phyloP scores from a whole-genome alignment of 257 asterid species.

The Jasminum sambac region DNA sequence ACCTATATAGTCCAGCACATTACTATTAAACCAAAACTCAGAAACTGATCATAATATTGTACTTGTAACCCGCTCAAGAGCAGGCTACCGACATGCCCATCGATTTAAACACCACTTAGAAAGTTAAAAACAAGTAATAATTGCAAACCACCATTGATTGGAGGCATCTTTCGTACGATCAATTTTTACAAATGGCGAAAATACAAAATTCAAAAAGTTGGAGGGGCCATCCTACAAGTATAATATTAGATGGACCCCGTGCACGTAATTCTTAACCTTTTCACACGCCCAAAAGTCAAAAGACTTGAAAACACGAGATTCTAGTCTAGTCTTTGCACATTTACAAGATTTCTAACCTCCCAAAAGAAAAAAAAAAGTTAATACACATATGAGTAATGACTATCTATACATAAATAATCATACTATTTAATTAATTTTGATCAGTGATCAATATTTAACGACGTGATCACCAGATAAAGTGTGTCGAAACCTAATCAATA shows the following conservation, averaged over 20 bases:
- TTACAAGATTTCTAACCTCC: neutral
- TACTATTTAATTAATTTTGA: too few relatives aligned
- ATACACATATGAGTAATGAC: too few relatives aligned
- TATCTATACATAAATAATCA: too few relatives aligned
- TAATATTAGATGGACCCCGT: neutral
- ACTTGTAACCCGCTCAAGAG: too few relatives aligned
- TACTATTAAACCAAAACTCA: too few relatives aligned
- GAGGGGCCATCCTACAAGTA: neutral
- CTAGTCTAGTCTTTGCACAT: neutral
- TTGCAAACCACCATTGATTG: neutral
- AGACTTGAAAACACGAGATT: neutral
- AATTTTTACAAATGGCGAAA: neutral
- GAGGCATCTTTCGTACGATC: neutral
- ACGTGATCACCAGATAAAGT: too few relatives aligned
- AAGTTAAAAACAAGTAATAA: neutral
- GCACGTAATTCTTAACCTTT: neutral
- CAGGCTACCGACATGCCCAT: too few relatives aligned
- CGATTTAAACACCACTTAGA: too few relatives aligned
- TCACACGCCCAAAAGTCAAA: neutral
- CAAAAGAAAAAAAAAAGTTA: too few relatives aligned
- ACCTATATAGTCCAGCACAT: too few relatives aligned
- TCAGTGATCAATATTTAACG: too few relatives aligned
- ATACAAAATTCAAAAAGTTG: neutral
- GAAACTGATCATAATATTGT: too few relatives aligned
- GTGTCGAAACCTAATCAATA: constrained; percentile 19